Base-by-base conservation (phyloP, 1,284 basidiomycete species). In the Pyrrhoderma lamaoense region DNA sequence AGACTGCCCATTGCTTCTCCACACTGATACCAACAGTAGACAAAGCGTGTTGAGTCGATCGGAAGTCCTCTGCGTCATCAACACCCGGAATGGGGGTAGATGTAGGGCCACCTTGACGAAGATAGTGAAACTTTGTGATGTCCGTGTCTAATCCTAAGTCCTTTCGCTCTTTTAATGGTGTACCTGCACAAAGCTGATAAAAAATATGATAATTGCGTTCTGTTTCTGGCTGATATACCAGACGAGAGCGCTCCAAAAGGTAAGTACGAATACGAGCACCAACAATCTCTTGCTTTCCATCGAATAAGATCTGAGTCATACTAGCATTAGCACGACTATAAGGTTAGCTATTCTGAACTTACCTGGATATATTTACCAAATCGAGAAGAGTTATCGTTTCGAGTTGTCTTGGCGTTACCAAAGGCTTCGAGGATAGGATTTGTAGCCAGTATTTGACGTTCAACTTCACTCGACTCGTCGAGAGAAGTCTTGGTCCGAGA, bases 181-280 rank as follows among this genome's bases (percentile, higher is more conserved):
- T 93, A 49, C 96, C 96, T 2, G 95, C 90, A 61, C 95, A 93
- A n/a, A 99, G 75, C 67, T 99, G 96, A 69, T 99, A 99, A 74
- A 99, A 99, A 63, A 99, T 97, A 69, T 99, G 96, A 67, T 99
- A 99, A 69, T 99, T 99, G 53, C 96, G 85, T 69, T 99, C 96
- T 18, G 89, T 93, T 59, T 90, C 78, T 14, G 96, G 94, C 69
- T 99, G 96, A 68, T 96, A 98, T 51, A 97, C 94, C 57, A 99
- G 86, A 58, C 96, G 86, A 37, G 94, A 97, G 31, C 96, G 89
- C 66, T 99, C 96, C 50, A 99, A 75, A 19, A 99, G 82, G 69
- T 99, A 99, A 42, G 96, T 99, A 57, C 96, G 85, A 62, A 99
- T 98, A 38, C 93, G 85, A 11, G 96, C 96, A 35, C 96, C 96